phyloP scores from a whole-genome alignment of 495 filamentous ascomycete species.

The Tuber umbilicatum region DNA sequence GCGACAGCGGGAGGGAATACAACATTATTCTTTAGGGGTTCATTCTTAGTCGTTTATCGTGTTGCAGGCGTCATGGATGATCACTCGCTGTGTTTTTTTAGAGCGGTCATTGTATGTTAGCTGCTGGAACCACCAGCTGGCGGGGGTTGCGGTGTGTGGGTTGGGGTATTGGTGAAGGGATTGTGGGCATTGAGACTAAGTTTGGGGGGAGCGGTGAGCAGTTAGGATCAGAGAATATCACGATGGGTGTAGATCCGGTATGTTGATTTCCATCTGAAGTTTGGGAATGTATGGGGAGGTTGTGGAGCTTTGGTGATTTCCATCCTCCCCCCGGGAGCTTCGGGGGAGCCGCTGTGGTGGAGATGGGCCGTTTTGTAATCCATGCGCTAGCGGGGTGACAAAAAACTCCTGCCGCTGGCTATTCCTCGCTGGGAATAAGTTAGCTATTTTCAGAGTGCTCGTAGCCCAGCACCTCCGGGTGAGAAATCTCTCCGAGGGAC shows the following conservation, averaged over 20 bases:
- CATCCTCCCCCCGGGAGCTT: neutral
- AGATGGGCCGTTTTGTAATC: neutral
- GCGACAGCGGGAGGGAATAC: too few relatives aligned
- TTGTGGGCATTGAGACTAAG: neutral
- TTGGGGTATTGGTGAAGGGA: neutral
- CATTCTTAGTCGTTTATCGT: neutral
- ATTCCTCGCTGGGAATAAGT: neutral
- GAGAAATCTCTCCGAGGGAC: neutral
- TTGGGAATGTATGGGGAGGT: neutral
- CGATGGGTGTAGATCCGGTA: neutral
- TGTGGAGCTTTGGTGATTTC: neutral
- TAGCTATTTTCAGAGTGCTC: neutral
- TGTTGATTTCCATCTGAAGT: neutral
- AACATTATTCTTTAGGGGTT: too few relatives aligned
- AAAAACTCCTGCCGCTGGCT: too few relatives aligned
- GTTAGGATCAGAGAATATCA: neutral
- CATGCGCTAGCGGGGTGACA: too few relatives aligned
- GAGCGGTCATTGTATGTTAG: neutral
- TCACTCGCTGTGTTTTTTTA: neutral
- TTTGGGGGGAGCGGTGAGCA: neutral
- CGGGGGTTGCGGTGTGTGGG: neutral
- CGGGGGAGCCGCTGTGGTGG: too few relatives aligned
- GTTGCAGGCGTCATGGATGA: neutral
- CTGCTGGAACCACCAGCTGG: neutral
- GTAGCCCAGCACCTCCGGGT: too few relatives aligned